Evolutionary conservation across 768 basidiomycete genomes (phyloP).

Genomic region (Mycena kentingensis): DNA sequence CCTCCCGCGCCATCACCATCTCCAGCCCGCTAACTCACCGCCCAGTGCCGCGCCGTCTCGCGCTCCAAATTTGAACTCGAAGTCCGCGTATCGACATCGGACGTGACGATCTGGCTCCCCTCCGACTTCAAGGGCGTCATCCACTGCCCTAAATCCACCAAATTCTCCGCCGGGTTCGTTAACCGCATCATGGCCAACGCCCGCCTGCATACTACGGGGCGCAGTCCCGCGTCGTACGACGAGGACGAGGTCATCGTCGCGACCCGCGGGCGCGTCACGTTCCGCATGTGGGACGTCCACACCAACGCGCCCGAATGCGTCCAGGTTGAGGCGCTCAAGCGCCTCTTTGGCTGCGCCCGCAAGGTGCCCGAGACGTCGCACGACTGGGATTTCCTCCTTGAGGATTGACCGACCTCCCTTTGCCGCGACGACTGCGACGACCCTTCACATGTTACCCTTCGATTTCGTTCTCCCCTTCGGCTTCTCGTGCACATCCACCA

Average conservation of each 20-base stretch:
- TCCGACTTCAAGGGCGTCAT: constrained; percentile 78
- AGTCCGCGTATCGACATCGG: constrained; percentile 62
- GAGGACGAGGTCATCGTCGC: constrained; percentile 66
- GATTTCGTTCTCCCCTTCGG: too few species aligned
- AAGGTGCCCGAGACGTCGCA: constrained; percentile 58
- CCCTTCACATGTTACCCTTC: too few species aligned
- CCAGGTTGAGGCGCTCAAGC: constrained; percentile 62
- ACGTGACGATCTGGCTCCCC: constrained; percentile 76
- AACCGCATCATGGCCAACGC: constrained; percentile 65
- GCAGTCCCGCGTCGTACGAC: constrained; percentile 37
- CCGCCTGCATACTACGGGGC: too few species aligned
- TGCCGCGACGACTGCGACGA: too few species aligned
- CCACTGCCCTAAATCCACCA: constrained; percentile 51
- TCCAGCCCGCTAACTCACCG: constrained; percentile 8
- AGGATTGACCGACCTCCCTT: too few species aligned
- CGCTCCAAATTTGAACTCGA: constrained; percentile 65
- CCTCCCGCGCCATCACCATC: background rate
- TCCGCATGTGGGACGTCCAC: constrained; percentile 80
- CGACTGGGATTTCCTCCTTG: constrained; percentile 81
- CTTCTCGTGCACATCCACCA: too few species aligned
- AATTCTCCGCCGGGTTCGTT: constrained; percentile 71
- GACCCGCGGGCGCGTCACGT: constrained; percentile 62
- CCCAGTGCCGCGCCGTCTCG: constrained; percentile 58
- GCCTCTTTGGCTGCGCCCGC: constrained; percentile 61
- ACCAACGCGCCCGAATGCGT: constrained; percentile 63